phyloP scores from a whole-genome alignment of 352 stramenopile genomes.

The Aphanomyces astaci region DNA sequence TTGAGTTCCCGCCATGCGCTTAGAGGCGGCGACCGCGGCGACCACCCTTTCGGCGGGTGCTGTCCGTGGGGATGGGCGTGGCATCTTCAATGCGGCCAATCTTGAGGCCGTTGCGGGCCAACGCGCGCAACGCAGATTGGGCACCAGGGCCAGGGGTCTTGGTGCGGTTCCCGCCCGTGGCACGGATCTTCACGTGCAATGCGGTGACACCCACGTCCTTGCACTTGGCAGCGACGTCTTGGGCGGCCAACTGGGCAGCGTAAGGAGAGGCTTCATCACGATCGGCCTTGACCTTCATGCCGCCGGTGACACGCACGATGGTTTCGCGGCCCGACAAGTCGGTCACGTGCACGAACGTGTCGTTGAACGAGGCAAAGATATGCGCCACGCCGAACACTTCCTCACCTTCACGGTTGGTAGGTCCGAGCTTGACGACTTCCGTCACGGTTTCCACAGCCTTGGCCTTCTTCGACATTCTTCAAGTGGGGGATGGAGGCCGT shows the following conservation, averaged over 20 bases:
- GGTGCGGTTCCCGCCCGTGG: slow-evolving; percentile 98
- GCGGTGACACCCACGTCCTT: slow-evolving; percentile 99
- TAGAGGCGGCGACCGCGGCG: slow-evolving; percentile 99
- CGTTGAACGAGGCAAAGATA: slow-evolving; percentile 99
- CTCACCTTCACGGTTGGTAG: slow-evolving; percentile 94
- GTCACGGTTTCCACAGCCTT: slow-evolving; percentile 63
- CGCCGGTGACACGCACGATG: slow-evolving; percentile 98
- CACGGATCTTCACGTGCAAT: slow-evolving; percentile 99
- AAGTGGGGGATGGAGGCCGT: slow-evolving; percentile 18
- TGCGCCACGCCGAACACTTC: slow-evolving; percentile 99
- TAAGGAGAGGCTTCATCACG: slow-evolving; percentile 99
- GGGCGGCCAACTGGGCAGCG: slow-evolving; percentile 99
- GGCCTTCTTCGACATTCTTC: slow-evolving; percentile 25
- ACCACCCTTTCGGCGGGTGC: slow-evolving; percentile 97
- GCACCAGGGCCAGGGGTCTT: slow-evolving; percentile 97
- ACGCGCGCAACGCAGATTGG: slow-evolving; percentile 96
- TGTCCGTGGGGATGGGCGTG: slow-evolving; percentile 99
- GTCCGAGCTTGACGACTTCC: slow-evolving; percentile 88
- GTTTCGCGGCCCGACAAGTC: slow-evolving; percentile 99
- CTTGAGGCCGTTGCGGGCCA: slow-evolving; percentile 98
- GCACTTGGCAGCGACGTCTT: slow-evolving; percentile 96
- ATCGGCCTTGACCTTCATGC: slow-evolving; percentile 99
- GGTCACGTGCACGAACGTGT: slow-evolving; percentile 99
- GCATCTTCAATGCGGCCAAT: slow-evolving; percentile 99
- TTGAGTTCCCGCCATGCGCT: not conserved